These are phyloP conservation scores for Ulota crispa DNA, from an alignment of 225 moss, liverwort and hornwort species.

Conservation along the genomic window DNA sequence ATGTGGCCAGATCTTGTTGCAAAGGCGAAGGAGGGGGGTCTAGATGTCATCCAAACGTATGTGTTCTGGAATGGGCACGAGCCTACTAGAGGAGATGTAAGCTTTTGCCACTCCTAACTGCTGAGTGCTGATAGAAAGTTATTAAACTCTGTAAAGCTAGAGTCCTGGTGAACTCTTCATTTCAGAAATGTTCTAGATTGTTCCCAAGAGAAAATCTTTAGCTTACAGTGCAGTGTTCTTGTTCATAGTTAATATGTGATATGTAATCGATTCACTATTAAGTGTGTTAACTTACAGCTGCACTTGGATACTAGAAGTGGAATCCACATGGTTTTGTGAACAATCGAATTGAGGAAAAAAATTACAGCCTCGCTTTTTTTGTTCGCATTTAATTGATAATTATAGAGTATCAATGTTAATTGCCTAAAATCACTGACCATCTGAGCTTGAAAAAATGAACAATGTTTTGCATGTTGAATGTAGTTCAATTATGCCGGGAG, in stretches of 20 bases:
- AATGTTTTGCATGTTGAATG: neutral
- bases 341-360: neutral
- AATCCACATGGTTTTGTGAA: neutral
- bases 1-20: slow-evolving; percentile 82
- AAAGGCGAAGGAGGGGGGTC: slow-evolving; percentile 76
- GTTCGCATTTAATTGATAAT: neutral
- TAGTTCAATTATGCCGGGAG: slow-evolving; percentile 78
- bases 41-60: slow-evolving; percentile 84
- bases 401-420: neutral
- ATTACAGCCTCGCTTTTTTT: neutral
- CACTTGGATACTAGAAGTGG: neutral
- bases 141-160: neutral
- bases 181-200: neutral
- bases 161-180: neutral
- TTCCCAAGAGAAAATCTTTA: neutral
- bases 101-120: neutral
- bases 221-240: neutral
- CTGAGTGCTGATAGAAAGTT: neutral
- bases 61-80: slow-evolving; percentile 91
- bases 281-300: too few relatives aligned
- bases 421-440: neutral
- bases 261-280: neutral
- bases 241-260: neutral
- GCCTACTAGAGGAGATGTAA: slow-evolving; percentile 65
- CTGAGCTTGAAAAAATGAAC: neutral